Evolutionary conservation across 306 rosid species (phyloP), one percentile per base, ranked within the genome.

Genomic region (Quercus agrifolia): DNA sequence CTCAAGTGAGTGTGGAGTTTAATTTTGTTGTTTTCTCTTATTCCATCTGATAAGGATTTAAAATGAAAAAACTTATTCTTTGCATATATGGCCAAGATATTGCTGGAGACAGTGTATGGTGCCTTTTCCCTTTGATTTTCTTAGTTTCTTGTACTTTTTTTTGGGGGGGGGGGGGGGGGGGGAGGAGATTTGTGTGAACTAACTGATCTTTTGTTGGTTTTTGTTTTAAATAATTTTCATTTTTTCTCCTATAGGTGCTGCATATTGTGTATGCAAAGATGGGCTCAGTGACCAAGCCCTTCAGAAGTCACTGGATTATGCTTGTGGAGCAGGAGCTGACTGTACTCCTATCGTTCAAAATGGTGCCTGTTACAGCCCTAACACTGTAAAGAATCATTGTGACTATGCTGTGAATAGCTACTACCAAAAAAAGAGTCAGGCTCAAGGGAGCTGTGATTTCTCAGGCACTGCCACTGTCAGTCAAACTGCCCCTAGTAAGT

Each of bases 291-390:
- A 91, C n/a, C 87, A 85, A 81, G 28, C n/a, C 23, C 94, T 93
- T 78, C 99, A 96, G 79, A 96, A 85, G 75, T 67, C 88, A 6
- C 71, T 96, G 51, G 99, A 96, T 81, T 96, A 93, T 86, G 99
- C 99, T 10, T 96, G 99, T 85, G 99, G 99, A 81, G 89, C 91
- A 56, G 99, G 99, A 71, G 99, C 99, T 79, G 99, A 96, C 51
- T 96, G 99, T 38, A 18, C 83, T 5, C 87, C 86, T 12, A 88
- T 96, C 70, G 1, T 33, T 8, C 94, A 89, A 78, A 90, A 38
- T 87, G 99, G 99, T 77, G 77, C 76, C 6, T 96, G 99, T 86
- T 96, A 55, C 84, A 69, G 81, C 3, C 99, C 99, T 7, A 96
- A 96, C 78, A 93, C 98, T 19, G 74, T 96, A 7, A 91, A 96